phyloP scores from a whole-genome alignment of 2,329 filamentous ascomycete genomes.

The Cladosporium halotolerans region DNA sequence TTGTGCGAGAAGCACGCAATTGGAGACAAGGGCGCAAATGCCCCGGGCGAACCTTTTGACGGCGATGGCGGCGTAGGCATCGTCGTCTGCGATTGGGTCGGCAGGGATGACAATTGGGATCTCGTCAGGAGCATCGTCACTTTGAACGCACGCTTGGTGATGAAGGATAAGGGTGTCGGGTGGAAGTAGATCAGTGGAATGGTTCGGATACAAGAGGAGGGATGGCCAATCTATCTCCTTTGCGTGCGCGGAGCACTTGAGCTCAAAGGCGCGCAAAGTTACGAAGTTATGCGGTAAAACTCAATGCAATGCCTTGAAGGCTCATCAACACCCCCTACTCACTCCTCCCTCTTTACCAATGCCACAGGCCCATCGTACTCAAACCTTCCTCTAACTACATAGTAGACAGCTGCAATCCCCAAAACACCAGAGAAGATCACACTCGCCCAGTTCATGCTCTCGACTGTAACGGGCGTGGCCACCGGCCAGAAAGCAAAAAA shows the following conservation, averaged over 20 bases:
- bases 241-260: too few species aligned
- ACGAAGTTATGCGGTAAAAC: too few species aligned
- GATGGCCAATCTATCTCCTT: too few species aligned
- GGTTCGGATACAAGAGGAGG: too few species aligned
- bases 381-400: conserved; percentile 29
- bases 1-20: conserved; percentile 49
- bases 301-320: too few species aligned
- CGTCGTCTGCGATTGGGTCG: conserved; percentile 91
- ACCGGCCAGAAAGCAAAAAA: conserved; percentile 49
- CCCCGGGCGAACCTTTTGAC: conserved; percentile 21
- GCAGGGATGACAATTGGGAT: conserved; percentile 82
- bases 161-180: conserved; percentile 18
- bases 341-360: conserved; percentile 22
- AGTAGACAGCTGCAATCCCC: conserved; percentile 23
- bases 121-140: conserved; percentile 78
- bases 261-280: too few species aligned
- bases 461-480: conserved; percentile 14
- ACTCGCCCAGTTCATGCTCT: conserved; percentile 32
- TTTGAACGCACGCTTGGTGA: conserved; percentile 57
- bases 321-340: too few species aligned
- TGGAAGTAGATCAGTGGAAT: conserved; percentile 11
- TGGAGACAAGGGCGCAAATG: conserved; percentile 23
- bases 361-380: conserved; percentile 27
- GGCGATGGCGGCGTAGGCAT: conserved; percentile 68
- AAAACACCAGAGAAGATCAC: conserved; percentile 23